Evolutionary conservation across 176 grass and related monocot genomes (phyloP).

Genomic region (Musa schizocarpa): DNA sequence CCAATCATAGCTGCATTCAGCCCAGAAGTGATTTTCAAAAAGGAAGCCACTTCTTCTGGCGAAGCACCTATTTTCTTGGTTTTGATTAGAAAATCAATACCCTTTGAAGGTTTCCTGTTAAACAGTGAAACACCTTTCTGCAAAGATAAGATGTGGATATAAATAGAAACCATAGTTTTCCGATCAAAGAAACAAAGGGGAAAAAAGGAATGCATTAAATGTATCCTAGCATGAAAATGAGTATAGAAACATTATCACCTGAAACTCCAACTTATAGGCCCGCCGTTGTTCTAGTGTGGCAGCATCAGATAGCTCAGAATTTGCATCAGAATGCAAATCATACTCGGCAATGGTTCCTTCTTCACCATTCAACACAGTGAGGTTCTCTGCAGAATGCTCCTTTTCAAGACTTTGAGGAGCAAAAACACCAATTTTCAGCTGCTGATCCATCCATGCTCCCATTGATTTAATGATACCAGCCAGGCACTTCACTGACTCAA

Average conservation of each 20-base stretch:
- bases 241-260: slow-evolving; percentile 38
- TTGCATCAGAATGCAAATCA: slow-evolving; percentile 49
- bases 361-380: slow-evolving; percentile 53
- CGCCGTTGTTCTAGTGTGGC: slow-evolving; percentile 75
- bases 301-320: slow-evolving; percentile 59
- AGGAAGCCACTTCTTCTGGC: slow-evolving; percentile 69
- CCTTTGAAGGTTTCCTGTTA: slow-evolving; percentile 93
- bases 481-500: slow-evolving; percentile 89
- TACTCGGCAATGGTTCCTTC: slow-evolving; percentile 61
- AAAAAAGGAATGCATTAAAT: neutral
- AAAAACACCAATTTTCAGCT: slow-evolving; percentile 79
- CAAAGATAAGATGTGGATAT: slow-evolving; percentile 23
- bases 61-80: slow-evolving; percentile 69
- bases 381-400: slow-evolving; percentile 43
- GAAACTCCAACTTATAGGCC: slow-evolving; percentile 86
- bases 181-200: neutral
- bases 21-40: slow-evolving; percentile 66
- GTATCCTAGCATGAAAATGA: neutral
- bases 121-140: slow-evolving; percentile 91
- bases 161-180: neutral
- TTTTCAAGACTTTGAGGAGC: slow-evolving; percentile 34
- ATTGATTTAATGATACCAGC: slow-evolving; percentile 67
- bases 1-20: slow-evolving; percentile 85
- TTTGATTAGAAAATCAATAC: slow-evolving; percentile 88
- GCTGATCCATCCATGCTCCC: slow-evolving; percentile 86